Evolutionary conservation across 2,329 filamentous ascomycete genomes (phyloP).

Genomic region (Geosmithia putterillii): DNA sequence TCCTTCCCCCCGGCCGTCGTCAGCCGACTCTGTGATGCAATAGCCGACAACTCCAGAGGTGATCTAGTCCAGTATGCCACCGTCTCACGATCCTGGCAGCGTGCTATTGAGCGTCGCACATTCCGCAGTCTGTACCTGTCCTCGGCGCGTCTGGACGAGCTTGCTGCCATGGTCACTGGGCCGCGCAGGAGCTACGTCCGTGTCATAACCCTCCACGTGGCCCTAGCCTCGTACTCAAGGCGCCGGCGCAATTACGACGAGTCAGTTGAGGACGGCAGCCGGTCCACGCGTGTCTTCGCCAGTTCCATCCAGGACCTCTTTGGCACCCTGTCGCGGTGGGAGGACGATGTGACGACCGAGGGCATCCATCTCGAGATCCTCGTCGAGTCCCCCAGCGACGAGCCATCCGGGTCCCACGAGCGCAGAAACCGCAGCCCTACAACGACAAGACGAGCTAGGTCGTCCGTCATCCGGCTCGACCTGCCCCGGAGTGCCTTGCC

Average conservation of each 20-base stretch:
- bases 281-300: background rate
- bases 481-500: conserved; percentile 1
- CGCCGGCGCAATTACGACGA: background rate
- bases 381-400: conserved; percentile 3
- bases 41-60: background rate
- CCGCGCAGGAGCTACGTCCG: background rate
- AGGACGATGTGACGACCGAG: background rate
- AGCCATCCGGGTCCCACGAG: background rate
- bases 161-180: background rate
- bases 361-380: conserved; percentile 3
- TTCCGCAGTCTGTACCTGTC: conserved; percentile 1
- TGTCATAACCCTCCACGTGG: conserved; percentile 1
- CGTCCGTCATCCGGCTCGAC: background rate
- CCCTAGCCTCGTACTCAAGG: background rate
- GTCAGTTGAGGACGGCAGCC: background rate
- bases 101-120: conserved; percentile 1
- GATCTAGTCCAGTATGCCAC: conserved; percentile 1
- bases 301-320: conserved; percentile 1
- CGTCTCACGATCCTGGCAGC: conserved; percentile 1
- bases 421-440: background rate
- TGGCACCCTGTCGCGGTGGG: background rate
- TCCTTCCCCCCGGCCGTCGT: background rate
- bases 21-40: background rate
- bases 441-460: conserved; percentile 1
- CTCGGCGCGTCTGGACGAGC: background rate